Conservation (phyloP, 495 filamentous ascomycete genomes). For the Hypoxylon fuscum region DNA sequence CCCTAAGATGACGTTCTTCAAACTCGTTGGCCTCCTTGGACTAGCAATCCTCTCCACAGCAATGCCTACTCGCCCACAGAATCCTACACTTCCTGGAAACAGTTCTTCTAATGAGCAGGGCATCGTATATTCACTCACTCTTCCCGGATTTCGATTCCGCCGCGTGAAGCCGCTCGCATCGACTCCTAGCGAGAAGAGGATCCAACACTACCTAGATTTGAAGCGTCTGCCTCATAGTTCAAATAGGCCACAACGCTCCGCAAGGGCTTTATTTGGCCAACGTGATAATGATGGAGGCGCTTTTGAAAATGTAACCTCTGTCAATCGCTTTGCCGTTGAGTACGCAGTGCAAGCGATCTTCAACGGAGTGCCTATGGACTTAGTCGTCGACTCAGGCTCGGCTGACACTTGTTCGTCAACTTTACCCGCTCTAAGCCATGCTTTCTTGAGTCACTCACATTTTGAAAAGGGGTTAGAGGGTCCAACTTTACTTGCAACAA, state of each 20-base stretch:
- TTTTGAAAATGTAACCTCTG: constrained; percentile 51
- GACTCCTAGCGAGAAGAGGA: constrained; percentile 4
- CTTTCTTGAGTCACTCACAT: constrained; percentile 24
- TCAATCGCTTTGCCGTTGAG: constrained; percentile 50
- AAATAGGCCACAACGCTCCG: constrained; percentile 10
- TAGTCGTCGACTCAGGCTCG: constrained; percentile 72
- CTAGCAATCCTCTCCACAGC: background rate
- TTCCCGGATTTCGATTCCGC: constrained; percentile 23
- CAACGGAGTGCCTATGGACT: constrained; percentile 34
- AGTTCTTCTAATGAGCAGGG: background rate
- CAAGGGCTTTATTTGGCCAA: constrained; percentile 11
- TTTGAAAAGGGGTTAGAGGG: constrained; percentile 9
- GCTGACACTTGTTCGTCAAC: constrained; percentile 63
- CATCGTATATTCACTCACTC: constrained; percentile 13
- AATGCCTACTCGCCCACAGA: background rate
- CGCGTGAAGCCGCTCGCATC: constrained; percentile 5
- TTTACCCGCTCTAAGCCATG: background rate
- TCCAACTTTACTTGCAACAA: constrained; percentile 16
- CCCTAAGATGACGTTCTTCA: background rate
- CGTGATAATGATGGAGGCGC: constrained; percentile 18
- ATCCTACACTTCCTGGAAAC: background rate
- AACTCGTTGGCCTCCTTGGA: background rate
- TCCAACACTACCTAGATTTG: constrained; percentile 17
- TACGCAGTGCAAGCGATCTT: constrained; percentile 49
- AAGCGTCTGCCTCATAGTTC: constrained; percentile 7